Conservation (phyloP, 371 early-diverging fungal genomes). For the Dichotomocladium elegans region DNA sequence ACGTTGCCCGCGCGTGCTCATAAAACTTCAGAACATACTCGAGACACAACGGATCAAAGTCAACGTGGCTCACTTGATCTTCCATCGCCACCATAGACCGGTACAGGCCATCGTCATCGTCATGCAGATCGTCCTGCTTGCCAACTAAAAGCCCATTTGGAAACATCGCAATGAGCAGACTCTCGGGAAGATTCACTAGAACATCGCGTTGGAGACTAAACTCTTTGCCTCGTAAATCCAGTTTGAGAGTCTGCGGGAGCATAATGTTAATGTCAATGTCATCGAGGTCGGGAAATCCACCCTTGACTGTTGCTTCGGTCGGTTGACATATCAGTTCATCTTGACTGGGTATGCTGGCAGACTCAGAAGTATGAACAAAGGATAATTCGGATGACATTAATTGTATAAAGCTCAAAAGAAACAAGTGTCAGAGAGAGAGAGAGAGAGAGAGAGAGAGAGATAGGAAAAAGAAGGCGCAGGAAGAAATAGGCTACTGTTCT, state of each 20-base stretch:
- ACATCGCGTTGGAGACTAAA: conserved; percentile 72
- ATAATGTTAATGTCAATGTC: conserved; percentile 28
- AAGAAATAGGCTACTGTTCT: too few relatives aligned
- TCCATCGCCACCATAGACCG: too few relatives aligned
- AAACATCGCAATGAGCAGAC: conserved; percentile 78
- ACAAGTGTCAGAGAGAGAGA: too few relatives aligned
- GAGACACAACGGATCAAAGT: conserved; percentile 61
- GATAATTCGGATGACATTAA: conserved; percentile 39
- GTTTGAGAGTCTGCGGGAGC: conserved; percentile 56
- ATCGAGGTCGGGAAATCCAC: too few relatives aligned
- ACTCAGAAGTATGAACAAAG: conserved; percentile 33
- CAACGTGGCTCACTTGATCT: conserved; percentile 55
- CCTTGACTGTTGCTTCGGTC: conserved; percentile 10
- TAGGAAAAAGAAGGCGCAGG: too few relatives aligned
- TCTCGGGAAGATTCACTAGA: conserved; percentile 71
- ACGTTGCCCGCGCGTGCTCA: conserved; percentile 22
- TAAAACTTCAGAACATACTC: conserved; percentile 60
- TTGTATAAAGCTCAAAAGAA: too few relatives aligned
- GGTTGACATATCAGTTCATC: conserved; percentile 31
- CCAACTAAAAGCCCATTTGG: conserved; percentile 71
- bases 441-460: too few relatives aligned
- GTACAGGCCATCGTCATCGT: conserved; percentile 47
- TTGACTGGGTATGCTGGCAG: conserved; percentile 15
- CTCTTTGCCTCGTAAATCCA: conserved; percentile 70
- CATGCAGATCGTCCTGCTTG: conserved; percentile 28